A percentile compares a stretch with the other conserved stretches of the same genome.
These are phyloP conservation scores for Globisporangium canariense DNA, from an alignment of 352 stramenopile genomes.

Conservation along the genomic window DNA sequence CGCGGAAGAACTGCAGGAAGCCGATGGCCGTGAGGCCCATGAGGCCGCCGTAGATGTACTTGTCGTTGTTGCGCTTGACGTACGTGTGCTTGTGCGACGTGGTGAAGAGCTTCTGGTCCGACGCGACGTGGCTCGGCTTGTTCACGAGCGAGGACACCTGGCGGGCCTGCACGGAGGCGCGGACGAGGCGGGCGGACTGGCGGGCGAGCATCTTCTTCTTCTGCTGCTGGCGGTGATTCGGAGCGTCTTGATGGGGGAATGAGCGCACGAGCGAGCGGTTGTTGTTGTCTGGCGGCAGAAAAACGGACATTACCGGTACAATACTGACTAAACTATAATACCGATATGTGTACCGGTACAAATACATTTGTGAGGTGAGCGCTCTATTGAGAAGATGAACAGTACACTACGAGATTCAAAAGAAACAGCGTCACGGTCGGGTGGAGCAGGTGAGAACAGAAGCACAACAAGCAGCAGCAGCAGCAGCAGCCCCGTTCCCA, in stretches of 20 bases:
- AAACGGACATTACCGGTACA: background rate
- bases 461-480: background rate
- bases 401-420: background rate
- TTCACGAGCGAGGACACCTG: conserved; percentile 60
- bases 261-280: background rate
- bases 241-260: conserved; percentile 6
- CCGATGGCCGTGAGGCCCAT: conserved; percentile 44
- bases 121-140: conserved; percentile 56
- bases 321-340: background rate
- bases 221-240: background rate
- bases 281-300: background rate
- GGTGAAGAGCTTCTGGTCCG: conserved; percentile 69
- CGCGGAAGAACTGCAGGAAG: conserved; percentile 54
- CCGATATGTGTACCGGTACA: background rate
- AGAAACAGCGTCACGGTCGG: conserved; percentile 3
- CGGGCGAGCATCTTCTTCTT: conserved; percentile 49
- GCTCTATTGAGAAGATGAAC: background rate
- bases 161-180: conserved; percentile 33
- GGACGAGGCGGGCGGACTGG: conserved; percentile 36
- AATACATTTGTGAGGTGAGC: background rate
- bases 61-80: conserved; percentile 63
- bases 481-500: no score
- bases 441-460: conserved; percentile 7
- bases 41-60: conserved; percentile 33
- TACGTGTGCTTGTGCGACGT: conserved; percentile 59